A percentile compares a stretch with the other conserved stretches of the same genome.
phyloP scores from a whole-genome alignment of 2,329 filamentous ascomycete genomes.

The Penicillium sp. region DNA sequence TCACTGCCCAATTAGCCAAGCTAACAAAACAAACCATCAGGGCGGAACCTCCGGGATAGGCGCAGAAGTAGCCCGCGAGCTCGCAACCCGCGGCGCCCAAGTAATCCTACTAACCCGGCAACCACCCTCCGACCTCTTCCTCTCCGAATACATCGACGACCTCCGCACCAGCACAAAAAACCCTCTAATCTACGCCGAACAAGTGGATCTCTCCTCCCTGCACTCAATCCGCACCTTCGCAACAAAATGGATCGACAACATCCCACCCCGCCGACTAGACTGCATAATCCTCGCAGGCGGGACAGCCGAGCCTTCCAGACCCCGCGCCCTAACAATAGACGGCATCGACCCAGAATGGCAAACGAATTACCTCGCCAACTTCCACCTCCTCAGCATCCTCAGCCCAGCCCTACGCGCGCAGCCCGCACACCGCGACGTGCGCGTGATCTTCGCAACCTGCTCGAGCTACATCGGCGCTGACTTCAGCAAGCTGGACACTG shows the following conservation, averaged over 20 bases:
- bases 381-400: slow-evolving; percentile 84
- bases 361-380: slow-evolving; percentile 90
- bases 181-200: slow-evolving; percentile 85
- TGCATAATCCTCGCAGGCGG: slow-evolving; percentile 83
- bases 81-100: slow-evolving; percentile 78
- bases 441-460: slow-evolving; percentile 78
- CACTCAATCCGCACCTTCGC: slow-evolving; percentile 86
- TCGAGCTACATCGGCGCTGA: slow-evolving; percentile 75
- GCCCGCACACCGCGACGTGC: slow-evolving; percentile 84
- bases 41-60: slow-evolving; percentile 91
- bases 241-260: slow-evolving; percentile 95
- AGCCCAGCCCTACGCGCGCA: slow-evolving; percentile 84
- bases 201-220: slow-evolving; percentile 81
- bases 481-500: slow-evolving; percentile 42
- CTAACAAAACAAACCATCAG: slow-evolving; percentile 31
- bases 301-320: slow-evolving; percentile 51
- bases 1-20: background rate
- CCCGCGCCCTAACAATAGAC: slow-evolving; percentile 57
- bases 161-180: slow-evolving; percentile 68
- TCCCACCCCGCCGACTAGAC: slow-evolving; percentile 77
- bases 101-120: slow-evolving; percentile 80
- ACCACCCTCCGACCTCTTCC: slow-evolving; percentile 71
- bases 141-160: slow-evolving; percentile 87
- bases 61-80: slow-evolving; percentile 61
- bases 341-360: slow-evolving; percentile 86